phyloP scores from a whole-genome alignment of 2,329 filamentous ascomycete species.

The Cladophialophora yegresii region DNA sequence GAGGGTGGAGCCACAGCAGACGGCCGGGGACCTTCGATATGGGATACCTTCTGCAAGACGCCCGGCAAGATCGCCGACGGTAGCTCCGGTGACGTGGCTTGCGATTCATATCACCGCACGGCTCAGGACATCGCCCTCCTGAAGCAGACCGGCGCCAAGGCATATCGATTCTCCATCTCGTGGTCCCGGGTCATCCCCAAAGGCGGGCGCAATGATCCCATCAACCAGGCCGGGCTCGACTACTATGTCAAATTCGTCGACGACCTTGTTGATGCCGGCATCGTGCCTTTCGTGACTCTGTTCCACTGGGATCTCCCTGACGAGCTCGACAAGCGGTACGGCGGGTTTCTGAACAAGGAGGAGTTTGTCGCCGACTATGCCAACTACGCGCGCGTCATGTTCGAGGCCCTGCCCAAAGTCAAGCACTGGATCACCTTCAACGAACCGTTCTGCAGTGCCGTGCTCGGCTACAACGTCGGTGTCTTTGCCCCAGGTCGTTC shows the following conservation, averaged over 20 bases:
- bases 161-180: constrained; percentile 82
- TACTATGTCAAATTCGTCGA: constrained; percentile 80
- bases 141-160: constrained; percentile 69
- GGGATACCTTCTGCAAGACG: constrained; percentile 83
- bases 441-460: constrained; percentile 82
- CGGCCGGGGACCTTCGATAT: constrained; percentile 79
- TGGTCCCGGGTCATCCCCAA: constrained; percentile 82
- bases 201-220: constrained; percentile 77
- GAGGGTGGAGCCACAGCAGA: constrained; percentile 75
- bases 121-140: constrained; percentile 75
- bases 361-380: constrained; percentile 83
- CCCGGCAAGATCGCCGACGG: constrained; percentile 81
- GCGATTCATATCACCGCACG: constrained; percentile 82
- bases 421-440: constrained; percentile 92
- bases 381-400: constrained; percentile 74
- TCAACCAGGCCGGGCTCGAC: constrained; percentile 76
- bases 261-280: constrained; percentile 72
- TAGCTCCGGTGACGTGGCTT: constrained; percentile 73
- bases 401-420: constrained; percentile 72
- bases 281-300: constrained; percentile 78
- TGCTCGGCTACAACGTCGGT: constrained; percentile 77
- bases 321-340: constrained; percentile 75
- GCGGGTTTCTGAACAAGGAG: constrained; percentile 74
- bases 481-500: constrained; percentile 80
- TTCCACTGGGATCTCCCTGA: constrained; percentile 89